Evolutionary conservation across 2,329 filamentous ascomycete species (phyloP), one percentile per base, ranked within the genome.

Genomic region (Colletotrichum somersetense): DNA sequence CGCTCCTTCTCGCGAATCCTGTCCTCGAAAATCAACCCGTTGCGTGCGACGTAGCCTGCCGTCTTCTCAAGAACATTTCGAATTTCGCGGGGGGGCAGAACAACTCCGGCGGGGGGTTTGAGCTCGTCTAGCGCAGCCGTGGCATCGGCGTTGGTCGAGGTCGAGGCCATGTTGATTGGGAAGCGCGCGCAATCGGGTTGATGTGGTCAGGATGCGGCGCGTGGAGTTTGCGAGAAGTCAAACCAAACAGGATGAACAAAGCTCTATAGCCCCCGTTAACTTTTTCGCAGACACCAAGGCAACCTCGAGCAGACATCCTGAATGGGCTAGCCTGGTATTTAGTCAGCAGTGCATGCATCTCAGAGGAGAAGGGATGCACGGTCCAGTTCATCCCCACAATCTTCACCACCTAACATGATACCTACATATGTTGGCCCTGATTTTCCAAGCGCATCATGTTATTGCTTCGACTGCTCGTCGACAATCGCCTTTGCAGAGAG

Each of bases 21-120:
- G 77, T 95, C 92, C 83, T 97, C 93, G 78, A 97, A 95, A 10
- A 90, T 85, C 53, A 86, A 80, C 30, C 90, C 90, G 77, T 91
- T 91, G 74, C 90, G 85, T 75, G 91, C 91, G 71, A 98, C 93
- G 80, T 97, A 98, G 58, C 95, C 95, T 65, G 96, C 96, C 16
- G 96, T 97, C 85, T 97, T 98, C 82, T 98, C 95, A 78, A 99
- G 91, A 76, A 96, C 82, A 80, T 86, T 85, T 86, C 95, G 91
- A 78, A 98, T 95, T 79, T 95, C 93, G 80, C 91, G 96, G 14
- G 96, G 96, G 30, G 96, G 96, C 66, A 98, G 88, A 68, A 98
- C 93, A 75, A 97, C 88, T 74, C 95, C 94, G 71, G 91, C 85
- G 4, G 96, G 96, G 44, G 94, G 91, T 81, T 95, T 96, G 80